Base-by-base conservation (phyloP, 257 asterid genomes). In the Solanum etuberosum region DNA sequence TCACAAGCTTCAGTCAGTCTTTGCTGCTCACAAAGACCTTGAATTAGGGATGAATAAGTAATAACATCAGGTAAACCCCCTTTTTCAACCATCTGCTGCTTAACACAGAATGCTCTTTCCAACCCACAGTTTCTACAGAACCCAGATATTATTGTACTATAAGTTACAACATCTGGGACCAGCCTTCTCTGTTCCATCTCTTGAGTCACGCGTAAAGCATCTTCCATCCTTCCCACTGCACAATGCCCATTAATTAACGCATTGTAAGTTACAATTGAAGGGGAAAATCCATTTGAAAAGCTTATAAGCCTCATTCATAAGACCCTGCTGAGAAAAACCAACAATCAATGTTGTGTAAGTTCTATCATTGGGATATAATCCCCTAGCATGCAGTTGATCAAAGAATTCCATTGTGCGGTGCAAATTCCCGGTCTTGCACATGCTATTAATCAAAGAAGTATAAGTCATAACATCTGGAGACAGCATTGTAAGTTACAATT, bases 391-490 rank as follows among this genome's bases (percentile, higher is more conserved):
- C 97, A 95, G 92, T 89, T 94, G 94, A 74, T 94, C 92, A 57
- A 94, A 94, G 83, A 95, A 92, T 89, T 93, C 97, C 94, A 92
- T 83, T 8, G 99, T 97, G 8, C 95, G 91, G 54, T 86, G 92
- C 92, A 94, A 65, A 87, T 94, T 96, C 87, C 92, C 86, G 1
- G 92, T 92, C 89, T 92, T 93, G 76, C 98, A 94, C 95, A 93
- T 93, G 70, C 96, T 88, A 90, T 90, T 89, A 7, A 96, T 96
- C 92, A 96, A 90, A 91, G 98, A 90, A 57, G 96, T 96, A 89
- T 96, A 96, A 6, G 98, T 95, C 84, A 94, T 95, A 37, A 96
- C 96, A 90, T 93, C 91, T 8, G 98, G 97, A 71, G 97, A 92
- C 88, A 94, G 83, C 11, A 92, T 94, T 95, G 89, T 93, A 94